Conservation (phyloP, 2,329 filamentous ascomycete species). For the Calonectria naviculata region DNA sequence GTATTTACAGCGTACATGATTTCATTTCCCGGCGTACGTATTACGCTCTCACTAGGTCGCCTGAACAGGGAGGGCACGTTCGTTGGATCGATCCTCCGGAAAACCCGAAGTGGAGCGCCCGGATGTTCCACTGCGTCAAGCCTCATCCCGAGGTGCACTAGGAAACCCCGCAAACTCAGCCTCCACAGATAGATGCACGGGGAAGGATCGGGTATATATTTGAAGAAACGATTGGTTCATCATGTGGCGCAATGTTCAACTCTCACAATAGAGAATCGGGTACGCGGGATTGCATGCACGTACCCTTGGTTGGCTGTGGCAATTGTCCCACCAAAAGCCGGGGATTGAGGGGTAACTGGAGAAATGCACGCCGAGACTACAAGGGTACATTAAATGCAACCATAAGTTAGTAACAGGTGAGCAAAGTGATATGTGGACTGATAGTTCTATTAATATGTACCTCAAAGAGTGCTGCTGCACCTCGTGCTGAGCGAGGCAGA, state of each 20-base stretch:
- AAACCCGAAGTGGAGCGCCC: conserved; percentile 10
- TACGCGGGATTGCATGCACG: not conserved
- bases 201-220: not conserved
- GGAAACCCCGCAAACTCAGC: not conserved
- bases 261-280: not conserved
- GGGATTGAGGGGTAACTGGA: not conserved
- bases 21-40: not conserved
- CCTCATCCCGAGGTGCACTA: not conserved
- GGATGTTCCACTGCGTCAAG: conserved; percentile 6
- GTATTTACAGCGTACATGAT: not conserved
- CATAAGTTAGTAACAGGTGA: not conserved
- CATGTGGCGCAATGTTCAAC: not conserved
- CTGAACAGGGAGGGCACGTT: not conserved
- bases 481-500: too few species aligned
- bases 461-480: not conserved
- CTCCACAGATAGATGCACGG: not conserved
- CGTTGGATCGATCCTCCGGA: not conserved
- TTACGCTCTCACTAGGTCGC: not conserved
- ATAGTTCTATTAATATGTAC: too few species aligned
- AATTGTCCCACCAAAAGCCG: not conserved
- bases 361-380: not conserved
- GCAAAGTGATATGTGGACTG: not conserved
- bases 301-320: not conserved
- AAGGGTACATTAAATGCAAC: not conserved
- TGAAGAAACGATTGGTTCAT: not conserved